Evolutionary conservation across 306 rosid genomes (phyloP).

Genomic region (Citrullus mucosospermus): DNA sequence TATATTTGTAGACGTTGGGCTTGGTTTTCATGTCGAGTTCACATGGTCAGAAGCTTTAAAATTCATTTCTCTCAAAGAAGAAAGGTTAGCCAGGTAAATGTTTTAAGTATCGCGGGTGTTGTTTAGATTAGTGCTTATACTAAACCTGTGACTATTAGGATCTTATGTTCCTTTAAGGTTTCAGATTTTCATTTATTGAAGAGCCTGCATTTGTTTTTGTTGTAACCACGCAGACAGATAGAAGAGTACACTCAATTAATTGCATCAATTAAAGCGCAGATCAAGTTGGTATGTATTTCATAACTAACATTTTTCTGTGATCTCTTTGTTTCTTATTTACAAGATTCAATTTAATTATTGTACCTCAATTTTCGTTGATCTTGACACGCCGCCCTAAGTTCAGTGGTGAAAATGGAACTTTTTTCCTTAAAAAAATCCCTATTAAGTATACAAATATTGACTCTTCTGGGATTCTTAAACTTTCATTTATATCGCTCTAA

Average conservation of each 20-base stretch:
- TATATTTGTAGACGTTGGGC: conserved; percentile 81
- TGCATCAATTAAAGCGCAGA: conserved; percentile 87
- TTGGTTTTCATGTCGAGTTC: conserved; percentile 93
- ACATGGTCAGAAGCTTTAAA: conserved; percentile 86
- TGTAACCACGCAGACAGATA: conserved; percentile 42
- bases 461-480: background rate
- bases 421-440: background rate
- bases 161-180: background rate
- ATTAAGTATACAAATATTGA: background rate
- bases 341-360: background rate
- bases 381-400: background rate
- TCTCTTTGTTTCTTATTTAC: background rate
- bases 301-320: background rate
- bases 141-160: background rate
- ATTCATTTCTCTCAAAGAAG: conserved; percentile 59
- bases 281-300: conserved; percentile 55
- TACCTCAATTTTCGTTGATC: no score
- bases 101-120: no score
- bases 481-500: background rate
- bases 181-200: background rate
- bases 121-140: background rate
- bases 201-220: background rate
- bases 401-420: background rate
- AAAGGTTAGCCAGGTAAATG: conserved; percentile 48
- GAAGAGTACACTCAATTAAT: conserved; percentile 64